A percentile compares a stretch with the other conserved stretches of the same genome.
These are phyloP conservation scores for Nicotiana tabacum DNA, from an alignment of 257 asterid species.

Conservation along the genomic window DNA sequence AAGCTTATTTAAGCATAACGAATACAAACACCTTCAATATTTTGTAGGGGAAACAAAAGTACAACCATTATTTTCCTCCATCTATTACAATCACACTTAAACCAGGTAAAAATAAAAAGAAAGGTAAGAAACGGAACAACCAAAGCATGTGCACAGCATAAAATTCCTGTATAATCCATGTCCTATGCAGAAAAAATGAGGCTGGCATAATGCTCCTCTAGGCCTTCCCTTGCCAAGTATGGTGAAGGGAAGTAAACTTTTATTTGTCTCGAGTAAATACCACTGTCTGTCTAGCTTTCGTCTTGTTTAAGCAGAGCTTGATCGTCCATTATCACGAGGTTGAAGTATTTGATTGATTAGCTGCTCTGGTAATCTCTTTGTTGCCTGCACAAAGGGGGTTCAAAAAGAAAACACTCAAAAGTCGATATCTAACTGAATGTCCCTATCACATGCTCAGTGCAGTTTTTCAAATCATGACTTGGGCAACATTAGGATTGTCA, in stretches of 20 bases:
- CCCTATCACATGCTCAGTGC: background rate
- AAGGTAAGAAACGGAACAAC: background rate
- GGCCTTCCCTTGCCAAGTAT: slow-evolving; percentile 3
- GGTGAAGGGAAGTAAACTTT: background rate
- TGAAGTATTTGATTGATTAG: slow-evolving; percentile 65
- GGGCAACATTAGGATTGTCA: background rate
- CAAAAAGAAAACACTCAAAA: background rate
- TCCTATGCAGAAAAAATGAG: background rate
- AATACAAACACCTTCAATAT: background rate
- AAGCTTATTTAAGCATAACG: no score
- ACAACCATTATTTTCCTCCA: background rate
- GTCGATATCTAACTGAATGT: background rate
- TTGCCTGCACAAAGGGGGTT: slow-evolving; percentile 47
- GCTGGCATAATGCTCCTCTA: slow-evolving; percentile 2
- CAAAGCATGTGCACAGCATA: slow-evolving; percentile 10
- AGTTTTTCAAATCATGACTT: background rate
- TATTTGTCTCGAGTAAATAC: background rate
- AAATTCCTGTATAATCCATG: slow-evolving; percentile 1
- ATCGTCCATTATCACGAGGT: slow-evolving; percentile 23
- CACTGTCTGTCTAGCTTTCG: background rate
- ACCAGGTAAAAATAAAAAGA: background rate
- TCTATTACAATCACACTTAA: background rate
- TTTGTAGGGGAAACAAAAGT: background rate
- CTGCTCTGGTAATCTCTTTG: slow-evolving; percentile 65
- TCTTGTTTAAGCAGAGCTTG: background rate